Conservation (phyloP, 192 early-diverging fungal genomes). For the Entophlyctis helioformis region DNA sequence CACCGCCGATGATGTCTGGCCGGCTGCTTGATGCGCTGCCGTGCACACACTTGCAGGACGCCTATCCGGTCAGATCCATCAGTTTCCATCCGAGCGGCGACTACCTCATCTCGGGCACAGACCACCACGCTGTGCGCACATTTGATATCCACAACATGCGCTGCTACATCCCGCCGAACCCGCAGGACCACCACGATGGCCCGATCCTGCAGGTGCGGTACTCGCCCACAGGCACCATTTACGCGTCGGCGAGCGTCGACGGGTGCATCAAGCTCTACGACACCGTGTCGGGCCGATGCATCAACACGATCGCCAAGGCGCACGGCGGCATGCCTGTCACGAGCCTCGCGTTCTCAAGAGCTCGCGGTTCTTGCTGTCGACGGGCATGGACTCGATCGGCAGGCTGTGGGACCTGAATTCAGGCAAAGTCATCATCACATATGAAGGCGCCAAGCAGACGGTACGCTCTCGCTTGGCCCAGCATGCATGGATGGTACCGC, state of each 20-base stretch:
- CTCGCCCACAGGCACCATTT: constrained; percentile 51
- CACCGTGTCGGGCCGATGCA: constrained; percentile 59
- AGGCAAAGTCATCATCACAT: constrained; percentile 60
- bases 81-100: constrained; percentile 91
- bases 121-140: constrained; percentile 67
- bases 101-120: constrained; percentile 57
- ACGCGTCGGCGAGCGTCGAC: constrained; percentile 62
- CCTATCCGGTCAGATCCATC: constrained; percentile 64
- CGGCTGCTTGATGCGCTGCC: too few relatives aligned
- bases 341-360: constrained; percentile 64
- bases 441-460: constrained; percentile 50
- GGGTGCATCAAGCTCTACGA: constrained; percentile 84
- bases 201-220: constrained; percentile 56
- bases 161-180: constrained; percentile 55
- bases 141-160: constrained; percentile 79
- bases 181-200: constrained; percentile 28
- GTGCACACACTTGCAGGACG: constrained; percentile 49
- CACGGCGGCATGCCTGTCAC: constrained; percentile 67
- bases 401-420: constrained; percentile 75
- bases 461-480: constrained; percentile 5
- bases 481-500: not conserved
- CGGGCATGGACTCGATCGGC: constrained; percentile 62
- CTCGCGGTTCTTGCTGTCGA: constrained; percentile 63
- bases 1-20: too few relatives aligned
- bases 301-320: constrained; percentile 61